These are phyloP conservation scores for Mycena vulgaris DNA, from an alignment of 768 basidiomycete genomes.

Conservation along the genomic window DNA sequence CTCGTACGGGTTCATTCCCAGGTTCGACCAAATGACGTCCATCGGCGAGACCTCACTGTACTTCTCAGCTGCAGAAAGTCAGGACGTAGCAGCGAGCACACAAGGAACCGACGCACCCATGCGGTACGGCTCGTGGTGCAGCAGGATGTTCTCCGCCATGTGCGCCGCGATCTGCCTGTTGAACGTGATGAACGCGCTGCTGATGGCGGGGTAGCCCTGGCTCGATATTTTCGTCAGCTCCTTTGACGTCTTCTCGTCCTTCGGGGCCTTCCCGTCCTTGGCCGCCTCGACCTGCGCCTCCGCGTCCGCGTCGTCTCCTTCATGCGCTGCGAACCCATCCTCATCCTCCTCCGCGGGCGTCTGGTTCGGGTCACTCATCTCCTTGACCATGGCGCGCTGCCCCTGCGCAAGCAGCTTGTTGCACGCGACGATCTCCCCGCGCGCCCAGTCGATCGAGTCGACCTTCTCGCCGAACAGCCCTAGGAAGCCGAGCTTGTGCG, in stretches of 20 bases:
- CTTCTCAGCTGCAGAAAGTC: constrained; percentile 57
- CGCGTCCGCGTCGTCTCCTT: constrained; percentile 27
- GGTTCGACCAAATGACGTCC: constrained; percentile 94
- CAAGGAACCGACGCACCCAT: constrained; percentile 66
- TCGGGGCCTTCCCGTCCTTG: constrained; percentile 30
- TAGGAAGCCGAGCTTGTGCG: constrained; percentile 77
- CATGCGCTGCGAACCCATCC: constrained; percentile 32
- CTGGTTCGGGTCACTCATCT: constrained; percentile 35
- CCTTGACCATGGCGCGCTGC: constrained; percentile 53
- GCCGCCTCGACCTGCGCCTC: constrained; percentile 21
- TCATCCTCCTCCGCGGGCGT: constrained; percentile 30
- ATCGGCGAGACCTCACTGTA: constrained; percentile 88
- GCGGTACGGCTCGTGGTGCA: constrained; percentile 86
- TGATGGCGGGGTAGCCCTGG: constrained; percentile 70
- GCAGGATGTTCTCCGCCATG: constrained; percentile 81
- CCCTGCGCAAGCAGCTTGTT: constrained; percentile 68
- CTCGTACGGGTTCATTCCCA: constrained; percentile 93
- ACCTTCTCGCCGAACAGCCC: constrained; percentile 87
- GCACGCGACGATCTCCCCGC: constrained; percentile 77
- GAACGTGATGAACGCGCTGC: constrained; percentile 91
- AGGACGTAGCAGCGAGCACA: background rate
- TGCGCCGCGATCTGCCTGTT: constrained; percentile 95
- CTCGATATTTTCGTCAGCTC: constrained; percentile 32
- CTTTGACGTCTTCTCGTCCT: constrained; percentile 44
- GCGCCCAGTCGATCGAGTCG: constrained; percentile 93